Evolutionary conservation across 2,329 filamentous ascomycete species (phyloP).

Genomic region (Magnaporthiopsis incrustans): DNA sequence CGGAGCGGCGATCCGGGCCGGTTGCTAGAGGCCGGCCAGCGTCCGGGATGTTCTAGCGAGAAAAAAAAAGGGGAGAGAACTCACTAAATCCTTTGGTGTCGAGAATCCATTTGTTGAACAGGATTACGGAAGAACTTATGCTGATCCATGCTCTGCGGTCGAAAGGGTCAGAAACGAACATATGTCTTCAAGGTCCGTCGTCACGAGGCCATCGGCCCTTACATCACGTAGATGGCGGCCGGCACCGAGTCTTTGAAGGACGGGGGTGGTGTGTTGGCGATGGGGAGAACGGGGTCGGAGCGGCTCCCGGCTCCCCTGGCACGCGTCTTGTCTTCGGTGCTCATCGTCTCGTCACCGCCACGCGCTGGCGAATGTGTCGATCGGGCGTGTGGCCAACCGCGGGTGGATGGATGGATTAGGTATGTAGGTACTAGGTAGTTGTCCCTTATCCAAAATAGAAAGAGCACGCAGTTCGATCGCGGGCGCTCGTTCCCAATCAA

Average conservation of each 20-base stretch:
- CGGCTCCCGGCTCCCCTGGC: conserved; percentile 69
- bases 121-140: conserved; percentile 86
- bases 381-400: no score
- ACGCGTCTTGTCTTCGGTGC: conserved; percentile 71
- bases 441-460: not conserved
- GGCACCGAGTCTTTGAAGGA: conserved; percentile 57
- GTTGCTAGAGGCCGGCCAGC: not conserved
- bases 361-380: no score
- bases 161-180: not conserved
- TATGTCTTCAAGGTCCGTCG: not conserved
- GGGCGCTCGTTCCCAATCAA: not conserved
- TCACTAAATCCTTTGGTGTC: conserved; percentile 77
- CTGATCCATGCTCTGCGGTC: conserved; percentile 74
- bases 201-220: conserved; percentile 23
- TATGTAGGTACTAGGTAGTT: no score
- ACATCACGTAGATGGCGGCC: conserved; percentile 78
- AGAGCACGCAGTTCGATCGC: not conserved
- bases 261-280: conserved; percentile 52
- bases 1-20: not conserved
- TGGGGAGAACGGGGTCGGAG: conserved; percentile 59
- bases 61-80: conserved; percentile 18
- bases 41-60: not conserved
- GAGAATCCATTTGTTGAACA: conserved; percentile 99
- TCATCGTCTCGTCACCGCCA: conserved; percentile 37
- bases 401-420: not conserved